Evolutionary conservation across 352 stramenopile genomes (phyloP).

Genomic region (Pythium sp.): DNA sequence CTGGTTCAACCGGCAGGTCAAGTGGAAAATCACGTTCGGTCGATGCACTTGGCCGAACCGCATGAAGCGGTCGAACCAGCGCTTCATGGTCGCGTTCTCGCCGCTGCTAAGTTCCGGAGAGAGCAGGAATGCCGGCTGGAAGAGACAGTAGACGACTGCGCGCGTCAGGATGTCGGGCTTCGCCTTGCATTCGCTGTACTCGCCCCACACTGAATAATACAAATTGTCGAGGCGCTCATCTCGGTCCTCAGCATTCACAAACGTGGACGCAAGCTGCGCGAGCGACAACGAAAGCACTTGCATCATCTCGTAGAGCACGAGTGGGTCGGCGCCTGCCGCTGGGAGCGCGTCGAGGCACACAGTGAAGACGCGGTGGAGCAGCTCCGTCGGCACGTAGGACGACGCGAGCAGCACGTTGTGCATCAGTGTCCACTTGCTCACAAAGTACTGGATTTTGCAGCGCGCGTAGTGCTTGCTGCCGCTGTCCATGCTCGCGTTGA

Average conservation of each 20-base stretch:
- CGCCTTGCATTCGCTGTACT: slow-evolving; percentile 65
- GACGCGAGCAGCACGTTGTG: slow-evolving; percentile 45
- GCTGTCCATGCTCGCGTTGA: slow-evolving; percentile 20
- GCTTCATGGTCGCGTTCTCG: slow-evolving; percentile 41
- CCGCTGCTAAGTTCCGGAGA: slow-evolving; percentile 16
- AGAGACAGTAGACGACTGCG: slow-evolving; percentile 63
- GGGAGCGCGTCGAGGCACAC: slow-evolving; percentile 48
- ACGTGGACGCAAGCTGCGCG: slow-evolving; percentile 34
- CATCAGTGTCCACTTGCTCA: slow-evolving; percentile 57
- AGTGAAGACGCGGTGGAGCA: slow-evolving; percentile 39
- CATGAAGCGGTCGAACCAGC: slow-evolving; percentile 54
- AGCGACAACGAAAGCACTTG: slow-evolving; percentile 58
- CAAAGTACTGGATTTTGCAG: slow-evolving; percentile 39
- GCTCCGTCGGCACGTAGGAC: slow-evolving; percentile 40
- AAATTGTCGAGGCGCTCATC: slow-evolving; percentile 35
- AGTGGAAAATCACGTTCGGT: slow-evolving; percentile 80
- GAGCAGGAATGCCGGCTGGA: slow-evolving; percentile 68
- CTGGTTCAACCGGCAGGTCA: slow-evolving; percentile 62
- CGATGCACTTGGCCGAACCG: slow-evolving; percentile 53
- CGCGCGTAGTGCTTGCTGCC: slow-evolving; percentile 20
- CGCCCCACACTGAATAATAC: slow-evolving; percentile 58
- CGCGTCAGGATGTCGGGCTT: slow-evolving; percentile 68
- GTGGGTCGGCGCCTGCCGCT: slow-evolving; percentile 51
- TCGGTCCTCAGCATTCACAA: slow-evolving; percentile 24
- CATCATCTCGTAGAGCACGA: slow-evolving; percentile 63